Percentiles rank a stretch among this genome's conserved stretches.
Conservation (phyloP, 441 rosid genomes). For the Francoa sonchifolia region DNA sequence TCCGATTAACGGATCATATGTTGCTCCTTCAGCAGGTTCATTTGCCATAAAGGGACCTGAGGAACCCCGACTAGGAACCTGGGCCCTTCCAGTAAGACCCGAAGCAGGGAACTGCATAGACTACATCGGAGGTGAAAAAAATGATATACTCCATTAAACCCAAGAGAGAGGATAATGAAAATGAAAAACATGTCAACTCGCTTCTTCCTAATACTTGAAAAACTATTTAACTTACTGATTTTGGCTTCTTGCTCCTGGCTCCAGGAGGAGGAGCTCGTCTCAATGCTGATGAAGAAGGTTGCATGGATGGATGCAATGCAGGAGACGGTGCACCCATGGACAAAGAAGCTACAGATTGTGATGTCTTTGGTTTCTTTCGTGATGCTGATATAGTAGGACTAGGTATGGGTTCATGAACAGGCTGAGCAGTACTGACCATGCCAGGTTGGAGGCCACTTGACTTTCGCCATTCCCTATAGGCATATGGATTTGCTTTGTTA, state of each 20-base stretch:
- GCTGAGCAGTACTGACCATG: slow-evolving; percentile 48
- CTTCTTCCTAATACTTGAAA: not conserved
- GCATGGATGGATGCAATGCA: slow-evolving; percentile 62
- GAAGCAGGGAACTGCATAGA: slow-evolving; percentile 51
- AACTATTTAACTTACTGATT: slow-evolving; percentile 52
- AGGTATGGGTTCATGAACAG: slow-evolving; percentile 56
- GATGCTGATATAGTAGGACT: slow-evolving; percentile 94
- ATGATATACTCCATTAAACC: slow-evolving; percentile 8
- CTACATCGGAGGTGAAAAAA: slow-evolving; percentile 28
- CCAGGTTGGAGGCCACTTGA: slow-evolving; percentile 56
- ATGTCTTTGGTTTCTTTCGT: slow-evolving; percentile 79
- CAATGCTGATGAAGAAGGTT: slow-evolving; percentile 64
- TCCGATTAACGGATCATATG: slow-evolving; percentile 60
- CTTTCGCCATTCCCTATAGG: slow-evolving; percentile 91
- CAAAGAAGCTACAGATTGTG: slow-evolving; percentile 75
- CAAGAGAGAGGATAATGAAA: slow-evolving; percentile 3
- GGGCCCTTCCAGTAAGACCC: slow-evolving; percentile 46
- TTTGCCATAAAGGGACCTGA: slow-evolving; percentile 28
- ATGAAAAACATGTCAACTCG: not conserved
- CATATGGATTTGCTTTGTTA: slow-evolving; percentile 18
- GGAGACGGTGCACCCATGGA: slow-evolving; percentile 81
- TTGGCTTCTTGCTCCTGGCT: slow-evolving; percentile 69
- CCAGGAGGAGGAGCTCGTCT: slow-evolving; percentile 77
- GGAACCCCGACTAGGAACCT: slow-evolving; percentile 31
- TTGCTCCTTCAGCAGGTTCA: slow-evolving; percentile 45